Percentiles rank a stretch among this genome's conserved stretches.
Conservation (phyloP, 208 protist species). For the Dictyostelium gargantuum region DNA sequence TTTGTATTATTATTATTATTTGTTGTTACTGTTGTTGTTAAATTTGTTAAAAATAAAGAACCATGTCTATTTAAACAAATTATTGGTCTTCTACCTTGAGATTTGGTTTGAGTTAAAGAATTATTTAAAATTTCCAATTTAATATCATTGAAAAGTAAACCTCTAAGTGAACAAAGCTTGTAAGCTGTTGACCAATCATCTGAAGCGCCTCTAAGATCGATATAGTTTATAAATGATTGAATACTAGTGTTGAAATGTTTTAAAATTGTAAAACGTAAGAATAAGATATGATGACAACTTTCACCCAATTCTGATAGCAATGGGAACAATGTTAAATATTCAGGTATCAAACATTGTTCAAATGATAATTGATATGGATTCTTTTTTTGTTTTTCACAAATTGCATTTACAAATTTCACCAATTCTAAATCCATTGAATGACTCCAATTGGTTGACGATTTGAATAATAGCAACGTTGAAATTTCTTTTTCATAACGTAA, state of each 20-base stretch:
- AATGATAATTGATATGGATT: constrained; percentile 42
- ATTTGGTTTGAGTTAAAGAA: not conserved
- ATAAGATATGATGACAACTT: not conserved
- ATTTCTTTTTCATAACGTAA: constrained; percentile 9
- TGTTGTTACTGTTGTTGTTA: no score
- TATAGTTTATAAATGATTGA: constrained; percentile 1
- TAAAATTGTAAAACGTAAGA: constrained; percentile 2
- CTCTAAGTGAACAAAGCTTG: not conserved
- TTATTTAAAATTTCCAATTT: constrained; percentile 35
- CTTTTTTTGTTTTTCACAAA: constrained; percentile 61
- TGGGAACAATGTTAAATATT: constrained; percentile 16
- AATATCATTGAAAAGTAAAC: constrained; percentile 59
- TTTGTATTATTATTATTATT: not conserved
- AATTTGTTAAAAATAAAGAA: not conserved
- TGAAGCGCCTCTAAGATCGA: not conserved
- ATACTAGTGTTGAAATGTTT: constrained; percentile 38
- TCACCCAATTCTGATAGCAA: not conserved
- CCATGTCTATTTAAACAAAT: constrained; percentile 10
- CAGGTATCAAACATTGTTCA: constrained; percentile 4
- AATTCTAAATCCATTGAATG: constrained; percentile 49
- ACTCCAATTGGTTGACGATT: not conserved
- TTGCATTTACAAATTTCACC: constrained; percentile 51
- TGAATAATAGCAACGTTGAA: not conserved
- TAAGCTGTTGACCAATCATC: constrained; percentile 66
- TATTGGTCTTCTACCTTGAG: not conserved